Evolutionary conservation across 371 early-diverging fungal species (phyloP).

Genomic region (Mucor saturninus): DNA sequence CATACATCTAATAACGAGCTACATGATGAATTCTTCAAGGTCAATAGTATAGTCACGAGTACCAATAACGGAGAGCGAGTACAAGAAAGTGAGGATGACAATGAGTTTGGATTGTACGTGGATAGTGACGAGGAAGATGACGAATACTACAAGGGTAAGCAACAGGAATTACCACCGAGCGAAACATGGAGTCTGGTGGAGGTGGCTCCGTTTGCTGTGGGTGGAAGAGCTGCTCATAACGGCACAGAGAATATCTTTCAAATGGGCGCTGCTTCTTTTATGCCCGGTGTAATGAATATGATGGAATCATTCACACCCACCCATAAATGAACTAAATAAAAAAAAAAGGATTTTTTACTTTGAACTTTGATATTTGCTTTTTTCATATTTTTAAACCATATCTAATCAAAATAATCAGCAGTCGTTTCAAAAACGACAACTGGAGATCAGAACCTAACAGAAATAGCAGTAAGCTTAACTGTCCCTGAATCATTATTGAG

Average conservation of each 20-base stretch:
- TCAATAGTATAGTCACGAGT: slow-evolving; percentile 6
- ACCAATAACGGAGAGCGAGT: slow-evolving; percentile 6
- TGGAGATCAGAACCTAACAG: no score
- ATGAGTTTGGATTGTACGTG: slow-evolving; percentile 21
- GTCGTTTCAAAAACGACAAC: no score
- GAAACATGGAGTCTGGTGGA: slow-evolving; percentile 57
- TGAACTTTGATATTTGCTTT: no score
- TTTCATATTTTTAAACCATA: no score
- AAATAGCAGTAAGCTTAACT: no score
- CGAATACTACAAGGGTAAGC: not conserved
- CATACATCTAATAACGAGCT: slow-evolving; percentile 12
- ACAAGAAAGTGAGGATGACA: slow-evolving; percentile 21
- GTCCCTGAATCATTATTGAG: no score
- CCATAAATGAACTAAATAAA: not conserved
- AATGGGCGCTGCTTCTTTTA: slow-evolving; percentile 36
- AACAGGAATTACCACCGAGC: slow-evolving; percentile 15
- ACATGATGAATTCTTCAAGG: slow-evolving; percentile 28
- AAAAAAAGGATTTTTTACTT: not conserved
- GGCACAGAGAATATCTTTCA: slow-evolving; percentile 41
- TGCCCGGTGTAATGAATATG: slow-evolving; percentile 43
- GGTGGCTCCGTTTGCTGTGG: slow-evolving; percentile 40
- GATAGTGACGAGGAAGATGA: slow-evolving; percentile 35
- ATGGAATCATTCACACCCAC: slow-evolving; percentile 17
- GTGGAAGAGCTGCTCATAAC: slow-evolving; percentile 36
- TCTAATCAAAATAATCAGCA: no score